Evolutionary conservation across 257 asterid species (phyloP).

Genomic region (Scutellaria barbata): DNA sequence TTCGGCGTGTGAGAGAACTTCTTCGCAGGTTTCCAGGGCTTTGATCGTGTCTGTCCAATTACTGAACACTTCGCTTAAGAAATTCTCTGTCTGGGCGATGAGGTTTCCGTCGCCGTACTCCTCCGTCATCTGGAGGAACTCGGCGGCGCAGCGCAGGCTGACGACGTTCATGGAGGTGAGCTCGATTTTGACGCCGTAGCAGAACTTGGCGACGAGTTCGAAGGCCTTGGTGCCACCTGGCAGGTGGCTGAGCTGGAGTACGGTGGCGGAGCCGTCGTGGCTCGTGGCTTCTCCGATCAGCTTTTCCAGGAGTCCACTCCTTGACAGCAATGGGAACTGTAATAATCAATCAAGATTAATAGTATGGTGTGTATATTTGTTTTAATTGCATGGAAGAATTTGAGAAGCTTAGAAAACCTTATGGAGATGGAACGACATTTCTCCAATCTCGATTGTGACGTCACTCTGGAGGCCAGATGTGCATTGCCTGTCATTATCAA

Average conservation of each 20-base stretch:
- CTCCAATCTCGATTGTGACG: conserved; percentile 73
- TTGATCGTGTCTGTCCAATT: conserved; percentile 84
- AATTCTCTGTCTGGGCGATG: conserved; percentile 60
- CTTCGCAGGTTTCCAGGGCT: conserved; percentile 84
- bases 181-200: conserved; percentile 80
- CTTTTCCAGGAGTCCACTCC: conserved; percentile 75
- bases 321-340: conserved; percentile 86
- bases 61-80: conserved; percentile 61
- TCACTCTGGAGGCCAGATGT: conserved; percentile 84
- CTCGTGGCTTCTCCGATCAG: conserved; percentile 55
- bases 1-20: conserved; percentile 69
- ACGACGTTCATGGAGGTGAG: conserved; percentile 74
- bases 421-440: conserved; percentile 89
- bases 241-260: conserved; percentile 58
- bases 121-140: conserved; percentile 77
- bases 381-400: neutral
- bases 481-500: conserved; percentile 56
- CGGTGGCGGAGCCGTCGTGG: conserved; percentile 44
- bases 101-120: conserved; percentile 88
- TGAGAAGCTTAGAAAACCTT: conserved; percentile 50
- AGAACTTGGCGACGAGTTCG: conserved; percentile 81
- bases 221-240: conserved; percentile 94
- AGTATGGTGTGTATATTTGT: too few species aligned
- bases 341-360: neutral
- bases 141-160: conserved; percentile 81